Percentiles rank a stretch among this genome's conserved stretches.
phyloP scores from a whole-genome alignment of 306 rosid genomes.

The Mimosa pudica region DNA sequence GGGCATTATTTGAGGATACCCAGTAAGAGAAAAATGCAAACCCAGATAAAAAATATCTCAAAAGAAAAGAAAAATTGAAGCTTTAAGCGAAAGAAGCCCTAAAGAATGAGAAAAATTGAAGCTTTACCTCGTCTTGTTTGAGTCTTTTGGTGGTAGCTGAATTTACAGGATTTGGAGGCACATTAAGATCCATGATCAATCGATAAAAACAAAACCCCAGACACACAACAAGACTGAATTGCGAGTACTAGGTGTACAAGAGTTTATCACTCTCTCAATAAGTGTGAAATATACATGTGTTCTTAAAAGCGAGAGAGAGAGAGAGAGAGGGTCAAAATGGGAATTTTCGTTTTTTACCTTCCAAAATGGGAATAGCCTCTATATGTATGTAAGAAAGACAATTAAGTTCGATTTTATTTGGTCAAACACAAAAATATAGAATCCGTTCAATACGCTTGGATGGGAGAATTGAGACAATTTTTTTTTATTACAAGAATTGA shows the following conservation, averaged over 20 bases:
- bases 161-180: slow-evolving; percentile 29
- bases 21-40: background rate
- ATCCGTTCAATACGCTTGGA: too few species aligned
- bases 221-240: background rate
- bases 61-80: background rate
- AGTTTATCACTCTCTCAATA: slow-evolving; percentile 15
- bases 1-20: background rate
- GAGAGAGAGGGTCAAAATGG: background rate
- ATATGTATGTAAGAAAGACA: too few species aligned
- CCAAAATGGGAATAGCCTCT: too few species aligned
- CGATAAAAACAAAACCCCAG: background rate
- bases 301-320: background rate
- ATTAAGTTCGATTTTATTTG: too few species aligned
- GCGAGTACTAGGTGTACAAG: background rate
- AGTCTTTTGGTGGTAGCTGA: slow-evolving; percentile 45
- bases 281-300: background rate
- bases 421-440: too few species aligned
- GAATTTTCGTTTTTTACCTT: too few species aligned
- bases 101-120: background rate
- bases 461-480: too few species aligned
- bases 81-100: background rate
- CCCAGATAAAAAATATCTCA: background rate
- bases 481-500: too few species aligned
- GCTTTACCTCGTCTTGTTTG: slow-evolving; percentile 49
- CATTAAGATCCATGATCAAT: slow-evolving; percentile 48